Evolutionary conservation across 2,329 filamentous ascomycete genomes (phyloP).

Genomic region (Phyllosticta citrichinensis): DNA sequence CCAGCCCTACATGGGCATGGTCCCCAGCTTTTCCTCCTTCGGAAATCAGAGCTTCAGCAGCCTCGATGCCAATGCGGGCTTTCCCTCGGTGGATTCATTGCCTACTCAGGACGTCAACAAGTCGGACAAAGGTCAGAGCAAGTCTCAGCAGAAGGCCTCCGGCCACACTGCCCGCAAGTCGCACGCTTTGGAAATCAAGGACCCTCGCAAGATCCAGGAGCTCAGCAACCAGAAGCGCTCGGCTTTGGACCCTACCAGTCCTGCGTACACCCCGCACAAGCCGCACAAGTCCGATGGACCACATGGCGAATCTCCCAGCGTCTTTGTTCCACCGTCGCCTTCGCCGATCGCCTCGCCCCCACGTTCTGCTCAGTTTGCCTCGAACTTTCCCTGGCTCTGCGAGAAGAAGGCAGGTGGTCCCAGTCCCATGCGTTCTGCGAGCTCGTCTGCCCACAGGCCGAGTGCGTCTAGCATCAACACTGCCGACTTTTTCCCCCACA

Average conservation of each 20-base stretch:
- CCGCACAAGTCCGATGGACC: constrained; percentile 12
- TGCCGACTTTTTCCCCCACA: constrained; percentile 32
- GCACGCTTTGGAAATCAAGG: constrained; percentile 31
- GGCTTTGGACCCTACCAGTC: constrained; percentile 29
- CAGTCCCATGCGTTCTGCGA: constrained; percentile 10
- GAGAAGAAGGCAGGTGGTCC: constrained; percentile 12
- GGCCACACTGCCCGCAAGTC: constrained; percentile 23
- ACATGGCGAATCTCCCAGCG: constrained; percentile 10
- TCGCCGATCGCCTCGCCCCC: constrained; percentile 19
- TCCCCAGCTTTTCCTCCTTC: neutral
- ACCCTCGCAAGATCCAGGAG: constrained; percentile 21
- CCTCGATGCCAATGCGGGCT: neutral
- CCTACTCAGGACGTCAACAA: neutral
- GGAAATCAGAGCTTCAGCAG: neutral
- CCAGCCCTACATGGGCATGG: neutral
- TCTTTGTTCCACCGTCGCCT: constrained; percentile 20
- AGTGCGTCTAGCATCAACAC: constrained; percentile 32
- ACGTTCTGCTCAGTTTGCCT: constrained; percentile 7
- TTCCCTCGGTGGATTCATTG: neutral
- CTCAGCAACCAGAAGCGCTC: constrained; percentile 12
- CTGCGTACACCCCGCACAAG: constrained; percentile 27
- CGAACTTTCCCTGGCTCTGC: constrained; percentile 21
- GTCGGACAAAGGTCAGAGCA: neutral
- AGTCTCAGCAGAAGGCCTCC: neutral
- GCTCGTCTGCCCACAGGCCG: constrained; percentile 19